These are phyloP conservation scores for Linnemannia schmuckeri DNA, from an alignment of 192 early-diverging fungal genomes.

Conservation along the genomic window DNA sequence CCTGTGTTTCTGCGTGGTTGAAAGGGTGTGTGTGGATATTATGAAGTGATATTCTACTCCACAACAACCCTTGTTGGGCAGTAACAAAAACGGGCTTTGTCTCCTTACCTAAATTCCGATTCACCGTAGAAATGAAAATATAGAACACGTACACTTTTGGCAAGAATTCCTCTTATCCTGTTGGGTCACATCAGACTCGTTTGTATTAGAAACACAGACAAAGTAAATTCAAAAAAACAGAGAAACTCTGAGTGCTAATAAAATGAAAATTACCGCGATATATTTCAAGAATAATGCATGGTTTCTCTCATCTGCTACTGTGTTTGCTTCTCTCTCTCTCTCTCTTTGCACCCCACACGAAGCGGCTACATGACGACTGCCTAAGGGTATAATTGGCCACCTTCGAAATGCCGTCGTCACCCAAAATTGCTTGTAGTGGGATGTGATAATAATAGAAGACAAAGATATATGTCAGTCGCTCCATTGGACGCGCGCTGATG, in stretches of 20 bases:
- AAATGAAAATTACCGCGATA: background rate
- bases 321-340: too few species aligned
- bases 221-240: background rate
- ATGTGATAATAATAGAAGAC: too few species aligned
- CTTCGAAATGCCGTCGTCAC: too few species aligned
- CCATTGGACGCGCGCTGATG: too few species aligned
- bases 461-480: too few species aligned
- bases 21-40: background rate
- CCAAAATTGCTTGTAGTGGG: too few species aligned
- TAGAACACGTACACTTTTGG: background rate
- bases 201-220: background rate
- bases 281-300: background rate
- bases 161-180: background rate
- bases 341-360: too few species aligned
- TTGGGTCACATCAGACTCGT: conserved; percentile 7
- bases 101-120: background rate
- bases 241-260: background rate
- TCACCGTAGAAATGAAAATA: background rate
- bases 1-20: conserved; percentile 8
- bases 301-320: too few species aligned
- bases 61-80: background rate
- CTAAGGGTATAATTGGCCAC: too few species aligned
- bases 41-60: background rate
- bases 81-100: conserved; percentile 3
- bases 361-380: too few species aligned